Percentiles rank a stretch among this genome's conserved stretches.
These are phyloP conservation scores for Corinectria fuckeliana DNA, from an alignment of 2,329 filamentous ascomycete species.

Conservation along the genomic window DNA sequence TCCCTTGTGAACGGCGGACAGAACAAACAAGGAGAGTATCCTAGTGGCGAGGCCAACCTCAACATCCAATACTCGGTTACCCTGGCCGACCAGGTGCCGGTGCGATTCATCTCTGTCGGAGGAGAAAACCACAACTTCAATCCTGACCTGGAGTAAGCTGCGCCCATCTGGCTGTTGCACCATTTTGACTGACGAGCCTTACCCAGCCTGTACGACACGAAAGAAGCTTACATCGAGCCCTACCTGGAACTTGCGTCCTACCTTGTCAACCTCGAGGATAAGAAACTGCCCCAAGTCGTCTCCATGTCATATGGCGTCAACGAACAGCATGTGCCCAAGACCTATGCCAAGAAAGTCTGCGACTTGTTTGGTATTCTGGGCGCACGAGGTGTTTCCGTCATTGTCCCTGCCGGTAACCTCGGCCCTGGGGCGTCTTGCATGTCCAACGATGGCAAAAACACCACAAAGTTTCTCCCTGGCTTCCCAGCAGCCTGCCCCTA, in stretches of 20 bases:
- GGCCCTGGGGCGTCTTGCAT: constrained; percentile 47
- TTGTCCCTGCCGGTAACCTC: constrained; percentile 68
- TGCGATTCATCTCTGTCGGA: constrained; percentile 43
- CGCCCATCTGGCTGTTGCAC: not conserved
- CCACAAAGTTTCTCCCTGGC: constrained; percentile 42
- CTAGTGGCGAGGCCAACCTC: constrained; percentile 45
- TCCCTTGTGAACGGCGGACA: constrained; percentile 63
- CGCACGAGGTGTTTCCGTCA: constrained; percentile 69
- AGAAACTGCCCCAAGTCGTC: constrained; percentile 66
- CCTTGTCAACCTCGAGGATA: constrained; percentile 60
- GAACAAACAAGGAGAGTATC: constrained; percentile 52
- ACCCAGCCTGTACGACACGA: constrained; percentile 35
- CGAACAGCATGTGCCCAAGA: constrained; percentile 66
- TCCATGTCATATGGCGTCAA: constrained; percentile 75
- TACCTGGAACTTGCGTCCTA: constrained; percentile 70
- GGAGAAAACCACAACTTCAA: constrained; percentile 41
- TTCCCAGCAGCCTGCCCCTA: constrained; percentile 60
- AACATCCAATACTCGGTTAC: constrained; percentile 47
- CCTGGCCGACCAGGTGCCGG: constrained; percentile 43
- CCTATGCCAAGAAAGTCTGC: constrained; percentile 60
- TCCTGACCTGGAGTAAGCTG: constrained; percentile 45
- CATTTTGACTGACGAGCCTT: not conserved
- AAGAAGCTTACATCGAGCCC: constrained; percentile 63
- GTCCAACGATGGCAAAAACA: constrained; percentile 46
- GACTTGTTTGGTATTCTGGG: constrained; percentile 70